phyloP scores from a whole-genome alignment of 1,284 basidiomycete species.

The Ganoderma sp. region DNA sequence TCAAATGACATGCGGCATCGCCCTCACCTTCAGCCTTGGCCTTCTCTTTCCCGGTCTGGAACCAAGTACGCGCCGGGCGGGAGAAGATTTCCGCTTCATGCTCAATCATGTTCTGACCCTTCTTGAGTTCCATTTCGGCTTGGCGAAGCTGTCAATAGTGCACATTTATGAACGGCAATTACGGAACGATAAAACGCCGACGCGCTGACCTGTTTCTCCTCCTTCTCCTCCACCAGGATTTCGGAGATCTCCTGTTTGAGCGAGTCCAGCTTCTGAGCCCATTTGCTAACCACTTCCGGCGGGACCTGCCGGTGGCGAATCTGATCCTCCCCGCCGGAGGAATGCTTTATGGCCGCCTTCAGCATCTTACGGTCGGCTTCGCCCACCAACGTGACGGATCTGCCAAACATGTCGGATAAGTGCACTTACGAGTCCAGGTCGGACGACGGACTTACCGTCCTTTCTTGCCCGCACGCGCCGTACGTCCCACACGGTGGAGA shows the following conservation, averaged over 20 bases:
- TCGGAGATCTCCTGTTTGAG: slow-evolving; percentile 84
- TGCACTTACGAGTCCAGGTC: background rate
- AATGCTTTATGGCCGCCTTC: slow-evolving; percentile 93
- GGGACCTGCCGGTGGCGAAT: slow-evolving; percentile 92
- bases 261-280: slow-evolving; percentile 72
- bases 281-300: slow-evolving; percentile 75
- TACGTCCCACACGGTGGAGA: slow-evolving; percentile 95
- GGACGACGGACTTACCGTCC: slow-evolving; percentile 71
- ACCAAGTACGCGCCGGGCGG: slow-evolving; percentile 96
- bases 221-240: slow-evolving; percentile 91
- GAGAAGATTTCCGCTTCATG: slow-evolving; percentile 95
- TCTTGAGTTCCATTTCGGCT: slow-evolving; percentile 96
- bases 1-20: slow-evolving; percentile 12
- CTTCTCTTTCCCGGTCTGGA: slow-evolving; percentile 91
- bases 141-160: slow-evolving; percentile 64
- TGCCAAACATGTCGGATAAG: slow-evolving; percentile 38
- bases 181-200: slow-evolving; percentile 11
- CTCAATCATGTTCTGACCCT: slow-evolving; percentile 95
- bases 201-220: slow-evolving; percentile 83
- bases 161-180: slow-evolving; percentile 14
- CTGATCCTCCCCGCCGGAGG: slow-evolving; percentile 75
- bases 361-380: slow-evolving; percentile 97
- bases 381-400: slow-evolving; percentile 94
- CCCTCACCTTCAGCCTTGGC: slow-evolving; percentile 74
- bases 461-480: slow-evolving; percentile 91